Percentiles rank a stretch among this genome's conserved stretches.
Evolutionary conservation across 2,329 filamentous ascomycete species (phyloP).

Genomic region (Neofusicoccum sp.): DNA sequence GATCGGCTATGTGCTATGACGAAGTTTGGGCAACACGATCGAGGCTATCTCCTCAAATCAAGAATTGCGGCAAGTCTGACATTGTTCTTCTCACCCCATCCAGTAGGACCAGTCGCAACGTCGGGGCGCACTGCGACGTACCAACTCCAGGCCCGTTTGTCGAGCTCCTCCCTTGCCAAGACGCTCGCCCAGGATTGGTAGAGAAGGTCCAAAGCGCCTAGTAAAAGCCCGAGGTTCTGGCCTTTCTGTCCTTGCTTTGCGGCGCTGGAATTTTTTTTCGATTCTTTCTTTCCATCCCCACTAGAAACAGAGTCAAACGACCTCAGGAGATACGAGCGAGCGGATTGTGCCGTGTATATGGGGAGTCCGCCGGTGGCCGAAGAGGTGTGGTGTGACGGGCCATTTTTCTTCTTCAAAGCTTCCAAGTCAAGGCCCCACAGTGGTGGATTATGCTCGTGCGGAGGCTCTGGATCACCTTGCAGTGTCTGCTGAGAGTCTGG

Average conservation of each 20-base stretch:
- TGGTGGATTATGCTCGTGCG: constrained; percentile 43
- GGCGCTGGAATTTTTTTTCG: constrained; percentile 55
- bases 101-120: constrained; percentile 68
- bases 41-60: constrained; percentile 16
- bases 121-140: constrained; percentile 75
- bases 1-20: constrained; percentile 10
- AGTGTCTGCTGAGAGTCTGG: constrained; percentile 27
- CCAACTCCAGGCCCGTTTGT: constrained; percentile 77
- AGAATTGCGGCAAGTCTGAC: constrained; percentile 65
- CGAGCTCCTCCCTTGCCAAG: constrained; percentile 64
- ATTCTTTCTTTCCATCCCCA: constrained; percentile 22
- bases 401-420: constrained; percentile 50
- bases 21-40: not conserved
- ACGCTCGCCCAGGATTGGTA: constrained; percentile 72
- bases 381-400: constrained; percentile 24
- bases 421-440: constrained; percentile 61
- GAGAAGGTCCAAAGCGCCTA: constrained; percentile 69
- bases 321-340: constrained; percentile 57
- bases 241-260: constrained; percentile 61
- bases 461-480: constrained; percentile 19
- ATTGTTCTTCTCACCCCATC: constrained; percentile 79
- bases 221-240: constrained; percentile 65
- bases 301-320: constrained; percentile 47
- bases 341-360: constrained; percentile 71
- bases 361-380: constrained; percentile 53